Base-by-base conservation (phyloP, 768 basidiomycete species). In the Suillus plorans region DNA sequence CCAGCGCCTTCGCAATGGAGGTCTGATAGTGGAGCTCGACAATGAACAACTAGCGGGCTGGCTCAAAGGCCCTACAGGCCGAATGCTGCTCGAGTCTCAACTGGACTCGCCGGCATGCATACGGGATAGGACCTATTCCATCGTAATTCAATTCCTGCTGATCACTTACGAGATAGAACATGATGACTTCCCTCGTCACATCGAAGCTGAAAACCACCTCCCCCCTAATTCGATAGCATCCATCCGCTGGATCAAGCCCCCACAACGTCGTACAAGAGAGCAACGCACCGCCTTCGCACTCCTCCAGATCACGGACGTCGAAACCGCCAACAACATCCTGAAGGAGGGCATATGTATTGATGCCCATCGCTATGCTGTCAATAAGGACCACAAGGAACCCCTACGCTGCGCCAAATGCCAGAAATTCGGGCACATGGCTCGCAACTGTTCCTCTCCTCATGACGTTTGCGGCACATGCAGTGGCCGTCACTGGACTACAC, bases 161-260 rank as follows among this genome's bases (percentile, higher is more conserved):
- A 61, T 69, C 8, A 36, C 55, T 0, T 70, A 71, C 42, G 61
- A 69, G 44, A 66, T 70, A 0, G 45, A 39, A 12, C 7, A 37
- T 3, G 49, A 61, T 6, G 36, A 39, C 0, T 56, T 34, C 1
- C 34, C 67, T 1, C 25, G 52, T 0, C n/a, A 9, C 7, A 47
- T 75, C 0, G 73, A 77, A 44, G n/a, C 52, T 1, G 65, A 65
- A n/a, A 72, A 67, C 37, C 52, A 49, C 28, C 45, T 73, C 0
- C 34, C 25, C 2, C 1, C 31, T 0, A 58, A 63, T 0, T 36
- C 55, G 9, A 68, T 78, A 1, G 44, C 41, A 0, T 22, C 28
- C 8, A 70, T 70, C 1, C 62, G 66, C 14, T 80, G 67, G 69
- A 72, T 78, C 28, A 78, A 78, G 52, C 67, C 72, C 0, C 25